Base-by-base conservation (phyloP, 2,329 filamentous ascomycete species). In the Cercospora sojina region DNA sequence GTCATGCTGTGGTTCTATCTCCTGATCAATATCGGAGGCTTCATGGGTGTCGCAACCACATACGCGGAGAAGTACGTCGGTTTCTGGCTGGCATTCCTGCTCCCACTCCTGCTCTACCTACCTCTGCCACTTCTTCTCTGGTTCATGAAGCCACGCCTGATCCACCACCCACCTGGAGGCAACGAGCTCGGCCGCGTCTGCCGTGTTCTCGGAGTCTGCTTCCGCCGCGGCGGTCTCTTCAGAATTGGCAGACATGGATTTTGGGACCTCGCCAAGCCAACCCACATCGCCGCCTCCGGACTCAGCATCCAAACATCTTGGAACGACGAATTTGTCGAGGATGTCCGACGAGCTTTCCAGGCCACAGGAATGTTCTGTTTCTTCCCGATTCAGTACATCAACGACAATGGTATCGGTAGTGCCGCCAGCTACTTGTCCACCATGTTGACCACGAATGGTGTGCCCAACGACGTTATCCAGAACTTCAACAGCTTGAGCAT, bases 251-350 rank as follows among this genome's bases (percentile, higher is more conserved):
- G 69, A 31, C 67, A 69, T 56, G 70, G 70, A 59, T 74, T 64
- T 67, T 76, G 73, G 73, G 71, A 75, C 16, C 64, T 67, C 12
- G 74, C 71, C 3, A 74, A 73, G 65, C 74, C 74, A 13, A 71
- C 70, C 3, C 71, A 70, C 64, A 70, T 76, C 38, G 68, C 71
- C 25, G 72, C 68, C n/a, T 58, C 62, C 7, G 72, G 72, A 20
- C 62, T 67, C 20, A 66, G 43, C 57, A 69, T 72, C 57, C 10
- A 59, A 12, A 71, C 70, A 2, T 47, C 80, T 0, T 92, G 89
- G 88, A 84, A 89, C 64, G 88, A 91, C 72, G 82, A 84, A 70
- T 91, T 91, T 70, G 82, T 92, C 51, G 88, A 90, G 5, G 90
- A 92, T 74, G 81, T 92, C 53, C 88, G 88, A 79, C 87, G 88